phyloP scores from a whole-genome alignment of 192 early-diverging fungal species.

The Dimargaris cristalligena region DNA sequence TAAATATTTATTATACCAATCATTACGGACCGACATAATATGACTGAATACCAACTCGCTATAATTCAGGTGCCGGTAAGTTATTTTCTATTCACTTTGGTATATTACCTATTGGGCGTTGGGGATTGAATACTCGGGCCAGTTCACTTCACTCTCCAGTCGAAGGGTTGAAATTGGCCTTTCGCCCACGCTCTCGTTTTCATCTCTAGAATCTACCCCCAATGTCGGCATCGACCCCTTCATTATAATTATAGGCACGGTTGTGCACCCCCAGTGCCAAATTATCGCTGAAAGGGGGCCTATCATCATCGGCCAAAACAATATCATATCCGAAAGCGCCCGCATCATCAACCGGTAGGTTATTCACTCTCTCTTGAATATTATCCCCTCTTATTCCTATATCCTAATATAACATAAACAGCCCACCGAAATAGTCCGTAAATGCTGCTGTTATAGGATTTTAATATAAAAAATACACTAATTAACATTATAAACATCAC shows the following conservation, averaged over 20 bases:
- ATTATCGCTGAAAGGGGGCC: slow-evolving; percentile 44
- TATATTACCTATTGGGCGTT: no score
- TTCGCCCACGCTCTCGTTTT: not conserved
- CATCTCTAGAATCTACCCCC: no score
- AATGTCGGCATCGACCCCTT: not conserved
- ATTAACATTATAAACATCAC: not conserved
- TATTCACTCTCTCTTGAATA: no score
- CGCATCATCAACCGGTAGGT: slow-evolving; percentile 48
- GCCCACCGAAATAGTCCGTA: not conserved
- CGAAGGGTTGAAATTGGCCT: not conserved
- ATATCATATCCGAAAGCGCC: slow-evolving; percentile 61
- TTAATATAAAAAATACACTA: not conserved
- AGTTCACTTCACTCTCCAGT: not conserved
- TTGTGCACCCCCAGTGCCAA: slow-evolving; percentile 57
- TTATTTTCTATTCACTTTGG: no score
- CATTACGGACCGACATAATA: no score
- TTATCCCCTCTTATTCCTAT: not conserved
- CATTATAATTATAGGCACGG: slow-evolving; percentile 24
- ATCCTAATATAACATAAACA: not conserved
- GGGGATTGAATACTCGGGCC: no score
- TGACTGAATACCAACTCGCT: no score
- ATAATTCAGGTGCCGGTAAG: not conserved
- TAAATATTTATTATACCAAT: not conserved
- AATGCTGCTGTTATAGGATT: not conserved
- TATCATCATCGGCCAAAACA: slow-evolving; percentile 51